Base-by-base conservation (phyloP, 352 stramenopile genomes). In the Pythium vanterpoolii region DNA sequence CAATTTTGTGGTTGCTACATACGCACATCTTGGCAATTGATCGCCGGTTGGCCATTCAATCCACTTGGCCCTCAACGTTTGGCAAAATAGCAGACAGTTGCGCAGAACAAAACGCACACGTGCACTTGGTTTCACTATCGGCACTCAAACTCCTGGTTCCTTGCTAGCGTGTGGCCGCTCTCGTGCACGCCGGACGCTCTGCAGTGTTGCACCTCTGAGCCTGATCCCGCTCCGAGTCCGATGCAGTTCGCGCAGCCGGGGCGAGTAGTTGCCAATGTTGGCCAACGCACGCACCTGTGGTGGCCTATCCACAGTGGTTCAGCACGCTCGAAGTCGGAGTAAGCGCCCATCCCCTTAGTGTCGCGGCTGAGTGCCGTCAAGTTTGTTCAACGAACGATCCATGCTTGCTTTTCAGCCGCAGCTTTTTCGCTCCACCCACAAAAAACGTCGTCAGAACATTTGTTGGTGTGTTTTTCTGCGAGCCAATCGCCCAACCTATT, bases 221-320 rank as follows among this genome's bases (percentile, higher is more conserved):
- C 53, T 60, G 53, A 60, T 60, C 53, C 38, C 52, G 27, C 38
- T 10, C 4, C 28, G 28, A 26, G 18, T n/a, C n/a, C 23, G 43
- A 26, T 21, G 10, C 23, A n/a, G 43, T 28, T 49, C 48, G 19
- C 55, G 46, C 44, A 62, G 55, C 55, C 55, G 38, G 55, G 55
- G 55, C 55, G 45, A 62, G 34, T 56, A 26, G 55, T 54, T 62
- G 55, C 55, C n/a, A n/a, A n/a, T n/a, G n/a, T n/a, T n/a, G n/a
- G n/a, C 13, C 34, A 19, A 18, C 34, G 43, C 55, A 62, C 55
- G 55, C 55, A 62, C 16, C 55, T 54, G 43, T 34, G 9, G 27
- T 7, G 11, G 42, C 30, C 53, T 31, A 46, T 60, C 53, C 53
- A 52, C 16, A 40, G 53, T 60, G 42, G 53, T 8, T 53, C 36